phyloP scores from a whole-genome alignment of 306 rosid genomes.

The Parietaria judaica region DNA sequence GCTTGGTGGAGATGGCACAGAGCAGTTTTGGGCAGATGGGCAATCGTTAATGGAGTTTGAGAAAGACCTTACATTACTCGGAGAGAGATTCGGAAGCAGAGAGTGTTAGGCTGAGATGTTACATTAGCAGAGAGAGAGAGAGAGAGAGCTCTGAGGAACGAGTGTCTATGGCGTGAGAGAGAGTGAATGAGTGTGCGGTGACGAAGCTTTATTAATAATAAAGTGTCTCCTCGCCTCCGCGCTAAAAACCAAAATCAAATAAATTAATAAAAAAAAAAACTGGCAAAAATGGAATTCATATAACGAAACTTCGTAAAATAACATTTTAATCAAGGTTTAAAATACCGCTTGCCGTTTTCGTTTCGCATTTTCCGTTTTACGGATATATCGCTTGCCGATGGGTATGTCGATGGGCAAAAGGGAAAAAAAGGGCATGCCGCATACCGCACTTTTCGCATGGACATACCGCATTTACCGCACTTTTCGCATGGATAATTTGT shows the following conservation, averaged over 20 bases:
- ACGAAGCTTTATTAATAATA: constrained; percentile 16
- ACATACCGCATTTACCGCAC: no score
- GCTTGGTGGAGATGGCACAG: constrained; percentile 27
- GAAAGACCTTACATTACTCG: constrained; percentile 53
- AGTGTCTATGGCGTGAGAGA: constrained; percentile 20
- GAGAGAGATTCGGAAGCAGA: constrained; percentile 20
- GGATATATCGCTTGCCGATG: no score
- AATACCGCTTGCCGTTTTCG: no score
- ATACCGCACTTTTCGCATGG: no score
- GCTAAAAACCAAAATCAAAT: background rate
- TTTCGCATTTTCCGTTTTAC: no score
- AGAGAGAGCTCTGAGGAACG: constrained; percentile 12
- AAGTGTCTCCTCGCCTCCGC: constrained; percentile 9
- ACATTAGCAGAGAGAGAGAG: constrained; percentile 37
- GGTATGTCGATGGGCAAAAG: no score
- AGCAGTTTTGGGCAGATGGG: constrained; percentile 34
- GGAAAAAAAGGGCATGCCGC: no score
- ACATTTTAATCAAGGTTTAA: no score
- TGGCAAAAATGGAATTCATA: no score
- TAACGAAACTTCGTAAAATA: no score
- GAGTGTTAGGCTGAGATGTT: constrained; percentile 29
- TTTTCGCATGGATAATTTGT: no score
- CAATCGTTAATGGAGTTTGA: constrained; percentile 24
- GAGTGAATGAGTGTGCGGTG: constrained; percentile 30
- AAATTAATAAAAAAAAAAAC: background rate